Evolutionary conservation across 805 yeast species (phyloP).

Genomic region (Myxozyma geophila): DNA sequence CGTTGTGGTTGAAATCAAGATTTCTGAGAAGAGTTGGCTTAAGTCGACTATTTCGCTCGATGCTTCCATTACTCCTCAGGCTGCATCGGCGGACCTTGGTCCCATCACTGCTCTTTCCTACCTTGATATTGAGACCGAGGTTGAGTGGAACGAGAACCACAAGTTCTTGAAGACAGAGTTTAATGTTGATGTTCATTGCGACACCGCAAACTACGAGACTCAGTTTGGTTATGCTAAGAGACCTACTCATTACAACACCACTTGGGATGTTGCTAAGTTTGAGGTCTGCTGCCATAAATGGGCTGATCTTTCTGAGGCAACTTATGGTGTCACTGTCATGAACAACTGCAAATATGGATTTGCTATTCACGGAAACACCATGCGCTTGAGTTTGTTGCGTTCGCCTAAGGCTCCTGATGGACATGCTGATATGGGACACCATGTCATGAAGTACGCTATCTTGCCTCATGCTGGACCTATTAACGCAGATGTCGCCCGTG

Average conservation of each 20-base stretch:
- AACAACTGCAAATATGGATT: slow-evolving; percentile 92
- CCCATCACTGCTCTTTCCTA: slow-evolving; percentile 44
- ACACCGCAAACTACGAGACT: slow-evolving; percentile 85
- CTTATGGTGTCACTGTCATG: slow-evolving; percentile 83
- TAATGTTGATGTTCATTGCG: slow-evolving; percentile 80
- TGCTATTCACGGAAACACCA: slow-evolving; percentile 87
- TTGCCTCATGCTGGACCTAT: slow-evolving; percentile 80
- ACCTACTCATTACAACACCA: slow-evolving; percentile 92
- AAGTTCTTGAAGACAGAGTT: slow-evolving; percentile 93
- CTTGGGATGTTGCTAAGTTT: slow-evolving; percentile 96
- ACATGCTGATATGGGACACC: slow-evolving; percentile 90
- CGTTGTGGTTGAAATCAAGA: slow-evolving; percentile 62
- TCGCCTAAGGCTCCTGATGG: slow-evolving; percentile 96
- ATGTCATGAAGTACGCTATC: slow-evolving; percentile 79
- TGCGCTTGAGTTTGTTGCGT: slow-evolving; percentile 83
- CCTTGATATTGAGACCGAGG: slow-evolving; percentile 61
- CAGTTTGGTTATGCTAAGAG: slow-evolving; percentile 90
- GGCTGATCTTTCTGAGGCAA: slow-evolving; percentile 85
- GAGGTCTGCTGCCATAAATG: slow-evolving; percentile 95
- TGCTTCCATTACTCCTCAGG: slow-evolving; percentile 49
- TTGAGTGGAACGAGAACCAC: slow-evolving; percentile 86
- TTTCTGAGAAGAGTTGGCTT: slow-evolving; percentile 62
- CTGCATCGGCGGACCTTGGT: slow-evolving; percentile 42
- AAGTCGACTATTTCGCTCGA: slow-evolving; percentile 71
- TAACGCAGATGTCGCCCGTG: slow-evolving; percentile 62